Conservation (phyloP, 2,329 filamentous ascomycete species). For the Sclerotinia glacialis region DNA sequence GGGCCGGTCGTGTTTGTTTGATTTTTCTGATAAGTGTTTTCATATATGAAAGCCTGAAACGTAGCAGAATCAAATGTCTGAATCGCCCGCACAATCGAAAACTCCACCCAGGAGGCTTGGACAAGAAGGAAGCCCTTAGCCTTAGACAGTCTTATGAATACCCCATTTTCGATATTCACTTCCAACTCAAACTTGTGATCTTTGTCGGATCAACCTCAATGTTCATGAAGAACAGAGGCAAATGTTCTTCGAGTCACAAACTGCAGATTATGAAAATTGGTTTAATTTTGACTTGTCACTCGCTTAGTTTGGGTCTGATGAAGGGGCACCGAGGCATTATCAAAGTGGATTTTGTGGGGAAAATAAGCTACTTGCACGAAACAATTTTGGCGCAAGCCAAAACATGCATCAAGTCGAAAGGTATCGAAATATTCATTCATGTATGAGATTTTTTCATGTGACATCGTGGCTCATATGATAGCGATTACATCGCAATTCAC, state of each 20-base stretch:
- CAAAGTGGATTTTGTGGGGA: slow-evolving; percentile 4
- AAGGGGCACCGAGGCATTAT: not conserved
- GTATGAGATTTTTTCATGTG: not conserved
- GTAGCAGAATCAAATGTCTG: rapidly evolving
- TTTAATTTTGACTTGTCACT: not conserved
- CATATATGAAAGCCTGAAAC: rapidly evolving
- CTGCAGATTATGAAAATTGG: not conserved
- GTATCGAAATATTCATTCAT: not conserved
- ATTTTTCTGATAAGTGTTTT: rapidly evolving
- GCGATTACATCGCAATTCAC: not conserved
- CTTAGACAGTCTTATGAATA: not conserved
- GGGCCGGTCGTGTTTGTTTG: not conserved
- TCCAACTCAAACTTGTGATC: too few relatives aligned
- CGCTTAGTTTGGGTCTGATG: slow-evolving; percentile 2
- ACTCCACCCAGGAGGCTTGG: not conserved
- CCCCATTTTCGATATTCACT: not conserved
- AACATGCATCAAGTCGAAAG: not conserved
- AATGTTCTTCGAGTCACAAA: not conserved
- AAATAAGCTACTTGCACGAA: not conserved
- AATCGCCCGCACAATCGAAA: not conserved
- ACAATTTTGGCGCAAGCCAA: not conserved
- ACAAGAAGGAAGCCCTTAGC: not conserved
- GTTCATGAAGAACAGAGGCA: not conserved
- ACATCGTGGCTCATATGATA: not conserved
- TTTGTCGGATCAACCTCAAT: not conserved